Conservation (phyloP, 2,329 filamentous ascomycete genomes). For the Lomentospora prolificans region DNA sequence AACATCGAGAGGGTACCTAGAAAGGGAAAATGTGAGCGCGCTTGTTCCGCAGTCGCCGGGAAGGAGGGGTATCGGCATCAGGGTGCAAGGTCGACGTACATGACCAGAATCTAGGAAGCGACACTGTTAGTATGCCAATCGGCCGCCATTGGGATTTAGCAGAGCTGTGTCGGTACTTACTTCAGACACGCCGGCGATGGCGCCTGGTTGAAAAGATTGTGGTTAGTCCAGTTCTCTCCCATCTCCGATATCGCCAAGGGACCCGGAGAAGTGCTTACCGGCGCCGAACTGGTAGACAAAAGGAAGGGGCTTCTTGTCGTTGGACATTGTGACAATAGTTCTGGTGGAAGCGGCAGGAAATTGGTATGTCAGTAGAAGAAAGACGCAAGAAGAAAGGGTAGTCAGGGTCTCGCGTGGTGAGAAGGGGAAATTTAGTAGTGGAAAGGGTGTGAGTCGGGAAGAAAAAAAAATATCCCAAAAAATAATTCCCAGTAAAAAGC, state of each 20-base stretch:
- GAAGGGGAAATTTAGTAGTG: background rate
- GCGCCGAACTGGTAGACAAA: slow-evolving; percentile 94
- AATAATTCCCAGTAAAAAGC: background rate
- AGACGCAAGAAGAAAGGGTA: background rate
- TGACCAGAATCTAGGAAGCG: slow-evolving; percentile 64
- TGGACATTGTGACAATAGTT: slow-evolving; percentile 41
- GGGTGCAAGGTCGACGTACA: slow-evolving; percentile 42
- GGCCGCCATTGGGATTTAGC: background rate
- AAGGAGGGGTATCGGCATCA: slow-evolving; percentile 12
- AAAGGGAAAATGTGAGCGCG: slow-evolving; percentile 13
- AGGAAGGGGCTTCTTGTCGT: slow-evolving; percentile 62
- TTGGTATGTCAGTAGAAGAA: background rate
- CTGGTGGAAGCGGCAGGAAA: background rate
- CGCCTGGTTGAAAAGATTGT: slow-evolving; percentile 41
- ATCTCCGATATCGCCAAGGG: slow-evolving; percentile 14
- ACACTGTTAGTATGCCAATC: slow-evolving; percentile 6
- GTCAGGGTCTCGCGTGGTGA: background rate
- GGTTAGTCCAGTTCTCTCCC: slow-evolving; percentile 18
- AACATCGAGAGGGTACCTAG: slow-evolving; percentile 95
- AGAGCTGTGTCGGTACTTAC: slow-evolving; percentile 39
- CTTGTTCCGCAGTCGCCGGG: background rate
- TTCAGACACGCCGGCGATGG: slow-evolving; percentile 96
- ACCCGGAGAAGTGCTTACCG: slow-evolving; percentile 42
- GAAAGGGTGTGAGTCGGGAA: background rate
- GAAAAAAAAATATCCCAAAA: background rate